A percentile compares a stretch with the other conserved stretches of the same genome.
Conservation (phyloP, 441 rosid species). For the Adansonia madagascariensis region DNA sequence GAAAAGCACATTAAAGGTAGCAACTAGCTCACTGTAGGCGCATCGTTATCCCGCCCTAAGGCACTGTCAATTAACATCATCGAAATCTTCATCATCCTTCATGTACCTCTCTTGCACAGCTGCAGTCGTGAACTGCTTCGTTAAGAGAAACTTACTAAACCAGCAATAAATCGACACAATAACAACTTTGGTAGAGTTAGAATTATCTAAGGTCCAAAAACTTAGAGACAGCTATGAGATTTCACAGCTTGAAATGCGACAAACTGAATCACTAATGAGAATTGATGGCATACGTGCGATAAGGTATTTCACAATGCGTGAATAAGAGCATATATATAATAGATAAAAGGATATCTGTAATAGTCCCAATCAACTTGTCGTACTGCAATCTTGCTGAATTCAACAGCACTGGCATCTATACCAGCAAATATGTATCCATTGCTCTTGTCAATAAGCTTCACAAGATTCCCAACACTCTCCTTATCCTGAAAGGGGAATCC, state of each 20-base stretch:
- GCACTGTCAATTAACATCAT: constrained; percentile 24
- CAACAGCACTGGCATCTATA: constrained; percentile 81
- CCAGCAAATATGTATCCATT: constrained; percentile 86
- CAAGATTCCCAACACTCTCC: constrained; percentile 80
- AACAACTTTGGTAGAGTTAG: not conserved
- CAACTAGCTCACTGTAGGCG: not conserved
- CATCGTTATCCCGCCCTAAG: not conserved
- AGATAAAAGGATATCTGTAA: constrained; percentile 77
- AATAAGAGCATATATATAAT: not conserved
- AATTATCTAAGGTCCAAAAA: not conserved
- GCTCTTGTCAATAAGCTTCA: constrained; percentile 82
- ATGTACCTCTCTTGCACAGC: constrained; percentile 92
- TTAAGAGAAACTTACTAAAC: constrained; percentile 49
- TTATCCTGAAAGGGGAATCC: constrained; percentile 60
- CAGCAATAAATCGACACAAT: not conserved
- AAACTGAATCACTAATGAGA: not conserved
- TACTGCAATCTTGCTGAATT: constrained; percentile 91
- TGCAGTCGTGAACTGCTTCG: constrained; percentile 61
- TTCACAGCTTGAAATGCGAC: not conserved
- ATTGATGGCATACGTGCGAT: not conserved
- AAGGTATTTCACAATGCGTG: not conserved
- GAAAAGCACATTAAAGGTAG: not conserved
- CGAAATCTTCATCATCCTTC: constrained; percentile 55
- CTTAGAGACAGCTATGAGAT: not conserved
- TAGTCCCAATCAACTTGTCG: constrained; percentile 87